Conservation (phyloP, 805 yeast species). For the Saccharomyces eubayanus region DNA sequence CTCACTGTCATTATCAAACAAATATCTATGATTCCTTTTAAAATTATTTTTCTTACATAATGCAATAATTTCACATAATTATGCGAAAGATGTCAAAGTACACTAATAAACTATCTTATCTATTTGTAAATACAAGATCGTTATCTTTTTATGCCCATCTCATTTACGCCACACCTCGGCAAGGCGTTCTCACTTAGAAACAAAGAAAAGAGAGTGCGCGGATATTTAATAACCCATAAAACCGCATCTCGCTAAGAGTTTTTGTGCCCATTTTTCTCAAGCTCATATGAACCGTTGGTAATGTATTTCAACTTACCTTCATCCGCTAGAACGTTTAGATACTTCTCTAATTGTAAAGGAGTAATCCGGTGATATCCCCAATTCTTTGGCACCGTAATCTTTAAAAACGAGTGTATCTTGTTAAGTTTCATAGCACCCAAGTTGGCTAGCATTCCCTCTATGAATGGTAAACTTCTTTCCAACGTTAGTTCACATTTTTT, state of each 20-base stretch:
- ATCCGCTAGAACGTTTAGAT: slow-evolving; percentile 13
- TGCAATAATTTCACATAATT: not conserved
- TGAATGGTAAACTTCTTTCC: slow-evolving; percentile 38
- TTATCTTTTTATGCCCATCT: not conserved
- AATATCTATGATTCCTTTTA: not conserved
- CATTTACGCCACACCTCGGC: not conserved
- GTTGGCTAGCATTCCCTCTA: slow-evolving; percentile 50
- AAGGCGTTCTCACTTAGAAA: not conserved
- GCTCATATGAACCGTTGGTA: slow-evolving; percentile 14
- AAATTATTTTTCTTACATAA: not conserved
- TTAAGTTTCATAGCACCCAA: slow-evolving; percentile 42
- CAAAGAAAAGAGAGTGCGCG: not conserved
- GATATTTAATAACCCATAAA: not conserved
- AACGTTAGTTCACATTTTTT: not conserved
- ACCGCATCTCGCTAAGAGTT: not conserved
- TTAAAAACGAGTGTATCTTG: slow-evolving; percentile 46
- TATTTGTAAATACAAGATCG: not conserved
- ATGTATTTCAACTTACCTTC: slow-evolving; percentile 9
- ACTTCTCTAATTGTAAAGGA: slow-evolving; percentile 9
- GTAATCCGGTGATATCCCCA: slow-evolving; percentile 16
- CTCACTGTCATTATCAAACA: not conserved
- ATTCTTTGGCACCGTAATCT: slow-evolving; percentile 49
- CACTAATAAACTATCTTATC: not conserved
- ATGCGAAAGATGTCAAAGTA: not conserved
- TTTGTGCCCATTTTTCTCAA: not conserved